Evolutionary conservation across 306 rosid genomes (phyloP), one percentile per base, ranked within the genome.

Genomic region (Bauhinia variegata): DNA sequence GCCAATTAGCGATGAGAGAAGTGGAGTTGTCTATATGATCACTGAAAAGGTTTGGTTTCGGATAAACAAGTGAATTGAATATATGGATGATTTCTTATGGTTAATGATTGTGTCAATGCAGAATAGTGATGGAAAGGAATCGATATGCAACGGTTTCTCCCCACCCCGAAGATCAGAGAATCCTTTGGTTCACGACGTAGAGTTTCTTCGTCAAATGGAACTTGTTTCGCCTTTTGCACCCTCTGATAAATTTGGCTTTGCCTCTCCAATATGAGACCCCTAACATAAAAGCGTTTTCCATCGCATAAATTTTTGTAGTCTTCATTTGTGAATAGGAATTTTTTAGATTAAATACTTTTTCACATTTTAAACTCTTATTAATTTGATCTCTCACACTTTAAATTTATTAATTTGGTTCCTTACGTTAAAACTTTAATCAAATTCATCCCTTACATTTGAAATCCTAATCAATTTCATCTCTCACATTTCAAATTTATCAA

Each of bases 81-180:
- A 0, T 8, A 9, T 58, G 33, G 8, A 17, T 50, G 51, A 28
- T 56, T 53, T 16, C 61, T 23, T 0, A 12, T 39, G 43, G 31
- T 64, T 82, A 30, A 46, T 78, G 31, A 68, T 61, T 65, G 69
- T 50, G 58, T 47, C 28, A 23, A 2, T 49, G 84, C 79, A 89
- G 87, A 67, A 55, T 67, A 39, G 12, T 19, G 76, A 84, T 59
- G 86, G 74, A 69, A 85, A 78, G 38, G 95, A 85, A 72, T n/a
- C 68, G 15, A 14, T 43, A 37, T 87, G 90, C 63, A 79, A 56
- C 4, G 74, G 74, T 43, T 83, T 95, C 52, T 87, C 96, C 16
- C 97, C 97, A 0, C 97, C 97, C 0, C 72, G 86, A 0, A 80
- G 97, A 79, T 77, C 96, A 49, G 85, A 76, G 61, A 89, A 92